Percentiles rank a stretch among this genome's conserved stretches.
Conservation (phyloP, 257 asterid species). For the Penstemon davidsonii region DNA sequence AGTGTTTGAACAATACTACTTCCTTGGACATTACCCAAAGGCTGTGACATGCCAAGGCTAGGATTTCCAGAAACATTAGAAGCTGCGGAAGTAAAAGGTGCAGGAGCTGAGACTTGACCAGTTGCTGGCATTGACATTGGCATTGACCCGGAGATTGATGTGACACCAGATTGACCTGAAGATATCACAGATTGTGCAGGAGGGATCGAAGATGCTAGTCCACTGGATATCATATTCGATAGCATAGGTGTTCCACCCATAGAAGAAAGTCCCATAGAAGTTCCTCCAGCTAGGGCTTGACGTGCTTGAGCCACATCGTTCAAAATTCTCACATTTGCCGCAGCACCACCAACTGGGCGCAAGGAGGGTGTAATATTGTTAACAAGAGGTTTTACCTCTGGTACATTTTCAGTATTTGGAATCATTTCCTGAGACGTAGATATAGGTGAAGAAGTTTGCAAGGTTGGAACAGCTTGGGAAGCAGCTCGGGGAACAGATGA, state of each 20-base stretch:
- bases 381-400: slow-evolving; percentile 73
- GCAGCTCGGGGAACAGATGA: slow-evolving; percentile 73
- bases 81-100: slow-evolving; percentile 59
- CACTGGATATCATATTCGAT: slow-evolving; percentile 85
- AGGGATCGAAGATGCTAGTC: slow-evolving; percentile 74
- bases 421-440: slow-evolving; percentile 69
- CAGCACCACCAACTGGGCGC: slow-evolving; percentile 74
- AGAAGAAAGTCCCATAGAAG: slow-evolving; percentile 69
- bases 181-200: slow-evolving; percentile 68
- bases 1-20: slow-evolving; percentile 70
- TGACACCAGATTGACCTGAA: slow-evolving; percentile 59
- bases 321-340: slow-evolving; percentile 83
- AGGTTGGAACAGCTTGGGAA: slow-evolving; percentile 59
- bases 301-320: slow-evolving; percentile 89
- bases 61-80: slow-evolving; percentile 49
- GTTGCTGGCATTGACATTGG: slow-evolving; percentile 57
- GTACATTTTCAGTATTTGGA: slow-evolving; percentile 49
- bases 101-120: slow-evolving; percentile 58
- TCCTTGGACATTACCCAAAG: slow-evolving; percentile 60
- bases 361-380: slow-evolving; percentile 49
- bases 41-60: slow-evolving; percentile 61
- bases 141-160: slow-evolving; percentile 58
- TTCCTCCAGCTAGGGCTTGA: slow-evolving; percentile 74
- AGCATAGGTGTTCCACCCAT: slow-evolving; percentile 83
- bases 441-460: slow-evolving; percentile 86